phyloP scores from a whole-genome alignment of 176 grass and related monocot genomes.

The Zea luxurians region DNA sequence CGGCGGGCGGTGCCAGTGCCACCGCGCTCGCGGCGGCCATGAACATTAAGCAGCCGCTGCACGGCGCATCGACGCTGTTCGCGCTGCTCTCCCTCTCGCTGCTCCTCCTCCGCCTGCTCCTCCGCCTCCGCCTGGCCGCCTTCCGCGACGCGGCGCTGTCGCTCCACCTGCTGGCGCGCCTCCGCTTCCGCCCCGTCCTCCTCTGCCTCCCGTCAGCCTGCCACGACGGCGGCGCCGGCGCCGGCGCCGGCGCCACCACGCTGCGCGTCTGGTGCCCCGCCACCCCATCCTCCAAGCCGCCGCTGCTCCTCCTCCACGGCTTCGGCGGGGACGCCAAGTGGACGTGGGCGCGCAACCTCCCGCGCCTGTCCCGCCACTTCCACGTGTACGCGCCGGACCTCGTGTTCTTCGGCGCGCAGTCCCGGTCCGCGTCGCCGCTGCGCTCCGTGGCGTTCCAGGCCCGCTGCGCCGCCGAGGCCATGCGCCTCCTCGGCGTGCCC shows the following conservation, averaged over 20 bases:
- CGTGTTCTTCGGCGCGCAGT: slow-evolving; percentile 72
- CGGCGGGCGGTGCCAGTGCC: background rate
- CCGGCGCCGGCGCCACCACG: slow-evolving; percentile 25
- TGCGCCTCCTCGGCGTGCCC: slow-evolving; percentile 57
- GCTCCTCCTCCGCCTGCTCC: slow-evolving; percentile 49
- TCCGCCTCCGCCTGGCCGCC: slow-evolving; percentile 55
- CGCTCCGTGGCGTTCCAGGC: slow-evolving; percentile 82
- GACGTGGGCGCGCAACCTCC: slow-evolving; percentile 51
- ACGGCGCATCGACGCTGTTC: slow-evolving; percentile 19
- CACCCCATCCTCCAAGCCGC: slow-evolving; percentile 38
- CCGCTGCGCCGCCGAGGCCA: slow-evolving; percentile 63
- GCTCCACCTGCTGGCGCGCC: slow-evolving; percentile 51
- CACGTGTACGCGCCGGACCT: slow-evolving; percentile 77
- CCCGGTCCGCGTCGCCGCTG: slow-evolving; percentile 37
- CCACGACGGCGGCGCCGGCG: background rate
- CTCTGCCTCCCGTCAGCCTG: slow-evolving; percentile 7
- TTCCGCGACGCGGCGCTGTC: slow-evolving; percentile 61
- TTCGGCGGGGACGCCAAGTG: slow-evolving; percentile 63
- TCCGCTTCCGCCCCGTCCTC: slow-evolving; percentile 52
- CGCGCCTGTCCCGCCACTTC: slow-evolving; percentile 50
- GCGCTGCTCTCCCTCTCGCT: slow-evolving; percentile 44
- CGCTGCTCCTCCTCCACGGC: slow-evolving; percentile 73
- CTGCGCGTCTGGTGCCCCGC: slow-evolving; percentile 76
- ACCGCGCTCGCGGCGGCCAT: background rate
- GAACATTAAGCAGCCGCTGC: slow-evolving; percentile 48